Evolutionary conservation across 2,329 filamentous ascomycete species (phyloP), one percentile per base, ranked within the genome.

Genomic region (Madurella mycetomatis): DNA sequence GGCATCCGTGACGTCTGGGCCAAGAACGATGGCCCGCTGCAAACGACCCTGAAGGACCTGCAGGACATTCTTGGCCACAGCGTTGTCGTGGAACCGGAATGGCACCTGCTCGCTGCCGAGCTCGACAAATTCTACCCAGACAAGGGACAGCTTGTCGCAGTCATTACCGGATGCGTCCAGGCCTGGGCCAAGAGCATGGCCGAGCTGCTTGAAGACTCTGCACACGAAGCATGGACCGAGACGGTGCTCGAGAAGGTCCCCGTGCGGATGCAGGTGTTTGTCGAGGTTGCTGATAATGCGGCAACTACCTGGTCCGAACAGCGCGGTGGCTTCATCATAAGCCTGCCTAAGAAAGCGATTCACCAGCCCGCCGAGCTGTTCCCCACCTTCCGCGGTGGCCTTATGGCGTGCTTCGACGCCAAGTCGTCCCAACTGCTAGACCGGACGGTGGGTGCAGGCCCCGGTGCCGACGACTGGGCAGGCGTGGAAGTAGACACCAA

Each of bases 1-100:
- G 68, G 67, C 41, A 66, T 78, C 59, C 73, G 75, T 30, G 73
- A 78, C 58, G 60, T 67, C 49, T 78, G 75, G 75, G 65, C 68
- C 31, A 70, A 65, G 11, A 52, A 64, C 8, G 65, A 69, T 30
- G 62, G 67, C 4, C 58, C 70, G 1, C 62, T 70, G 0, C 71
- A 73, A 32, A 65, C 58, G 16, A 60, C 71, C 0, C 64, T 74
- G 25, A 60, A 58, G 25, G 56, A 17, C 17, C 48, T 63, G 4
- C 8, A 55, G n/a, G 41, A 40, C 12, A 44, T 68, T 5, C 64
- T 79, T 13, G 77, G 77, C 1, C 69, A 73, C 31, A 55, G 69
- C 0, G 64, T 77, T 16, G 58, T 60, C 18, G 64, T 72, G 39
- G 67, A 73, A 7, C 74, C 74, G 1, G 72, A 78, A 61, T 79